Base-by-base conservation (phyloP, 225 moss, liverwort and hornwort species). In the Antitrichia curtipendula region DNA sequence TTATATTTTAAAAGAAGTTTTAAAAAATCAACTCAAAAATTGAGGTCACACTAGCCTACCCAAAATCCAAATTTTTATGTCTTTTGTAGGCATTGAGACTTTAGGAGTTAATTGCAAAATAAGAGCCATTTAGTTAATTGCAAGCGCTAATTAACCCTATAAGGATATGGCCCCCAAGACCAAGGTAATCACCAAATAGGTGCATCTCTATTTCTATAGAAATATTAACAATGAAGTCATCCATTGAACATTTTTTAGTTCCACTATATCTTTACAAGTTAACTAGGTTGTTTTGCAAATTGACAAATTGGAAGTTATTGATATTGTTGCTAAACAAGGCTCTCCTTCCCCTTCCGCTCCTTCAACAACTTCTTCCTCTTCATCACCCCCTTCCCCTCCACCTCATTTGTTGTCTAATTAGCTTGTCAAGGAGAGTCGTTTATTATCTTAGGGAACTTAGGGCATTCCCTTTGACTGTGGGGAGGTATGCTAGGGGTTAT, bases 231-330 rank as follows among this genome's bases (percentile, higher is more conserved):
- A 68, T 23, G 7, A 68, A 68, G 4, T 68, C 68, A 38, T 22
- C 7, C 1, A 68, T 23, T 0, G 1, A 1, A 38, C 7, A n/a
- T 2, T n/a, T 38, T 22, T 68, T 22, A n/a, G 21, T 22, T 68
- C 12, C 1, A 22, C 23, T 23, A 38, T 8, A 6, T 40, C 7
- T 4, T 68, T 38, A 40, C 4, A 40, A 68, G 36, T 36, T 36
- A 65, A 65, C 1, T 25, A 2, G 25, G 12, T 6, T 4, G 2
- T 59, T 59, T 59, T 36, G 3, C 34, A 64, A 64, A 16, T 64
- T 34, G 38, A 7, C 2, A 1, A 4, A n/a, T 66, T 66, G 2
- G 12, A 65, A 2, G 19, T 6, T n/a, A 0, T 18, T 10, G 2
- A 2, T 64, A 5, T 11, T 11, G 12, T 66, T 66, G n/a, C 66